Conservation (phyloP, 2,329 filamentous ascomycete species). For the Zasmidium angulare region DNA sequence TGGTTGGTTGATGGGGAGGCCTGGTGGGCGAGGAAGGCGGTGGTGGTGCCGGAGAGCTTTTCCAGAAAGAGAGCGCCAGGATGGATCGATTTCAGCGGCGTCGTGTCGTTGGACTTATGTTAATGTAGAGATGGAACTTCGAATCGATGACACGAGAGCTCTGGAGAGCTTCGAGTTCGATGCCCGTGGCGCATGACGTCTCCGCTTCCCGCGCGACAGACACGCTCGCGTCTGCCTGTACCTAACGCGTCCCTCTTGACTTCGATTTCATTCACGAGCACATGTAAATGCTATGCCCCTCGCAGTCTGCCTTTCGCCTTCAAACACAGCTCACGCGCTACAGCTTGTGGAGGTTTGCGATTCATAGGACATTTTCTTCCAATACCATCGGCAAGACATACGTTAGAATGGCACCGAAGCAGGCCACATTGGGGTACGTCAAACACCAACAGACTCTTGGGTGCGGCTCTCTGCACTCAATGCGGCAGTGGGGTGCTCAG, state of each 20-base stretch:
- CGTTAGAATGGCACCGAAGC: slow-evolving; percentile 58
- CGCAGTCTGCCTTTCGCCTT: background rate
- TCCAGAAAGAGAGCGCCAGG: slow-evolving; percentile 34
- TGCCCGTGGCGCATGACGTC: too few species aligned
- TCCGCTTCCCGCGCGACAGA: too few species aligned
- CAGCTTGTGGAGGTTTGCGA: background rate
- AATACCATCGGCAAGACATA: slow-evolving; percentile 8
- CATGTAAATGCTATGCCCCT: slow-evolving; percentile 9
- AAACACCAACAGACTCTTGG: slow-evolving; percentile 72
- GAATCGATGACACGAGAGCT: background rate
- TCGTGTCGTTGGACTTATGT: background rate
- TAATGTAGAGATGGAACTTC: background rate
- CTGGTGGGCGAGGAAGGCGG: slow-evolving; percentile 1
- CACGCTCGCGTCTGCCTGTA: slow-evolving; percentile 5
- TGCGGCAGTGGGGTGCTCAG: background rate
- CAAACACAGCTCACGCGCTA: background rate
- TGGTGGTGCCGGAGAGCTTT: slow-evolving; percentile 14
- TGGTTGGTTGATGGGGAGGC: slow-evolving; percentile 22
- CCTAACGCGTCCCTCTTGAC: background rate
- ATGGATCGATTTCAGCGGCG: slow-evolving; percentile 2
- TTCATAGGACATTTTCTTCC: slow-evolving; percentile 4
- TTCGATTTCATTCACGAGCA: slow-evolving; percentile 1
- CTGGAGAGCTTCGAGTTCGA: background rate
- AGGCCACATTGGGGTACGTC: slow-evolving; percentile 86
- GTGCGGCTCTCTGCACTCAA: slow-evolving; percentile 47